Conservation (phyloP, 768 basidiomycete genomes). For the Rhodotorula sphaerocarpa region DNA sequence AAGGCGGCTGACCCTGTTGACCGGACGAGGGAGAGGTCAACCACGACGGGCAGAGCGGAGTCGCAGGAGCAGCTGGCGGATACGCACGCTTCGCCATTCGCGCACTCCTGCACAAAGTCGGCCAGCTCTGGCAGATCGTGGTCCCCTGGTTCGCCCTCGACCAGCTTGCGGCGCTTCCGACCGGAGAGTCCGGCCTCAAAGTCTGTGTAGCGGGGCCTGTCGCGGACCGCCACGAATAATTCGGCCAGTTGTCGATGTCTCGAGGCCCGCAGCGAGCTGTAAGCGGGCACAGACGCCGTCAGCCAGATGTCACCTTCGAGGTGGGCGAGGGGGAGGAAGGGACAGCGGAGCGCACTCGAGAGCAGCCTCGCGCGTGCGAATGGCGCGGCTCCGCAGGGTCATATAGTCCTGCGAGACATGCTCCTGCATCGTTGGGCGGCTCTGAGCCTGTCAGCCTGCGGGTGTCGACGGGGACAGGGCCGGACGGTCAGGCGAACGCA, state of each 20-base stretch:
- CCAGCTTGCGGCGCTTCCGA: conserved; percentile 8
- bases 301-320: no score
- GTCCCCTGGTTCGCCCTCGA: not conserved
- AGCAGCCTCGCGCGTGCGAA: no score
- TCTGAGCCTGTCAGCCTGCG: no score
- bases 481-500: no score
- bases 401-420: no score
- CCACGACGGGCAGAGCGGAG: not conserved
- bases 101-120: conserved; percentile 9
- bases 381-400: no score
- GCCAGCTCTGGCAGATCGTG: not conserved
- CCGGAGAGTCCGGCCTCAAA: conserved; percentile 24
- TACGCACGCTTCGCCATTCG: not conserved
- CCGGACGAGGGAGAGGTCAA: not conserved
- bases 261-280: not conserved
- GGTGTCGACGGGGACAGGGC: no score
- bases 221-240: conserved; percentile 23
- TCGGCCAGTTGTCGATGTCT: conserved; percentile 14
- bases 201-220: conserved; percentile 7
- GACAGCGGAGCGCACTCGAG: no score
- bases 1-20: conserved; percentile 13
- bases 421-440: no score
- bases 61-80: no score
- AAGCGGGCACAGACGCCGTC: not conserved
- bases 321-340: no score